Percentiles rank a stretch among this genome's conserved stretches.
Conservation (phyloP, 768 basidiomycete species). For the Inosperma sp. region DNA sequence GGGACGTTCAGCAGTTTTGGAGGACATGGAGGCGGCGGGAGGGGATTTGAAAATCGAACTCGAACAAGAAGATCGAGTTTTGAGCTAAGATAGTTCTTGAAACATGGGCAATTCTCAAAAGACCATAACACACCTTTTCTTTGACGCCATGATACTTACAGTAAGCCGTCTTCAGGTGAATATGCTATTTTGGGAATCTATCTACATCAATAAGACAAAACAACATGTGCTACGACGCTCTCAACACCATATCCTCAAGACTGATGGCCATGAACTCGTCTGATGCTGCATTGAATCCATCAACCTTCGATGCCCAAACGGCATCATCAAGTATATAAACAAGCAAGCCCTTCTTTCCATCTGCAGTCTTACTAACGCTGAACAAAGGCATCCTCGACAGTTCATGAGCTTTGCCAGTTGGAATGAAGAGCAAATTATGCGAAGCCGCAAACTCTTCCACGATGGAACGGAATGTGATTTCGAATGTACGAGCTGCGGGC, state of each 20-base stretch:
- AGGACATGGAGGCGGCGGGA: conserved; percentile 95
- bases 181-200: not conserved
- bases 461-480: conserved; percentile 89
- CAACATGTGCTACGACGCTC: conserved; percentile 32
- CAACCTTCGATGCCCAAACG: conserved; percentile 70
- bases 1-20: conserved; percentile 90
- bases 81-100: conserved; percentile 25
- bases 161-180: not conserved
- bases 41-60: conserved; percentile 89
- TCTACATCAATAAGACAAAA: not conserved
- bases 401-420: conserved; percentile 80
- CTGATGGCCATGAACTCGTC: conserved; percentile 73
- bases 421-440: conserved; percentile 86
- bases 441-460: conserved; percentile 86
- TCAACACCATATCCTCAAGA: conserved; percentile 83
- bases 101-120: not conserved
- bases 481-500: conserved; percentile 55
- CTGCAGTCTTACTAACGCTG: conserved; percentile 69
- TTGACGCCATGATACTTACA: conserved; percentile 17
- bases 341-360: conserved; percentile 82
- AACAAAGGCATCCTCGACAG: conserved; percentile 86
- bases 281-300: conserved; percentile 40
- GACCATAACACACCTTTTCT: conserved; percentile 21
- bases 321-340: conserved; percentile 93
- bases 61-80: conserved; percentile 91